phyloP scores from a whole-genome alignment of 2,329 filamentous ascomycete genomes.

The Pestalotiopsis sp. region DNA sequence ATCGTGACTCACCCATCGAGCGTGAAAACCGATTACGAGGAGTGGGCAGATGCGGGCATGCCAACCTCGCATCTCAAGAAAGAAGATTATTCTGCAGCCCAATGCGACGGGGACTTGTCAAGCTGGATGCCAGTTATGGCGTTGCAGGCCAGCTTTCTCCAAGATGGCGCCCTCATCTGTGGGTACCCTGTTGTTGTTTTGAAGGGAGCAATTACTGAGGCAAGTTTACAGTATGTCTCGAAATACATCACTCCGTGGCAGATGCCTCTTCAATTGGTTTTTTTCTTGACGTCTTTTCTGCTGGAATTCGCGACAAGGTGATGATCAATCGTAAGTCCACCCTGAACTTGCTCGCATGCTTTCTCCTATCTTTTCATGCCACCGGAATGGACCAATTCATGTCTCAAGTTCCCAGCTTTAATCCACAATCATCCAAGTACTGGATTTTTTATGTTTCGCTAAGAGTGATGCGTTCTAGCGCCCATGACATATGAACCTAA shows the following conservation, averaged over 20 bases:
- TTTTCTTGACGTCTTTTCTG: constrained; percentile 15
- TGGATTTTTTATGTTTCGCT: too few species aligned
- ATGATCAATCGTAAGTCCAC: background rate
- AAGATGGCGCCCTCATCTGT: background rate
- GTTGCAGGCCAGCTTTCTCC: constrained; percentile 19
- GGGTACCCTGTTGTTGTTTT: background rate
- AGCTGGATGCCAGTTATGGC: constrained; percentile 19
- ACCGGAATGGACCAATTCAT: background rate
- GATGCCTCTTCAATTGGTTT: constrained; percentile 15
- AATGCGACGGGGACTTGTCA: background rate
- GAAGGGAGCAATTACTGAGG: background rate
- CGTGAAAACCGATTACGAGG: too few species aligned
- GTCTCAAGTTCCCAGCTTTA: background rate
- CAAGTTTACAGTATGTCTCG: constrained; percentile 18
- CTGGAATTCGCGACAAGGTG: background rate
- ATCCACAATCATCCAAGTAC: too few species aligned
- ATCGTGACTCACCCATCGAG: too few species aligned
- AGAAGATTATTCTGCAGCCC: constrained; percentile 14
- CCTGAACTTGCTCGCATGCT: too few species aligned
- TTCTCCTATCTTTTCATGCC: too few species aligned
- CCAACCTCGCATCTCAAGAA: constrained; percentile 16
- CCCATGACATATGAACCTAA: too few species aligned
- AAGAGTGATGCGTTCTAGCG: too few species aligned
- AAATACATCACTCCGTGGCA: constrained; percentile 11
- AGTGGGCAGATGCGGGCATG: constrained; percentile 9